Conservation (phyloP, 306 rosid genomes). For the Comarum palustre region DNA sequence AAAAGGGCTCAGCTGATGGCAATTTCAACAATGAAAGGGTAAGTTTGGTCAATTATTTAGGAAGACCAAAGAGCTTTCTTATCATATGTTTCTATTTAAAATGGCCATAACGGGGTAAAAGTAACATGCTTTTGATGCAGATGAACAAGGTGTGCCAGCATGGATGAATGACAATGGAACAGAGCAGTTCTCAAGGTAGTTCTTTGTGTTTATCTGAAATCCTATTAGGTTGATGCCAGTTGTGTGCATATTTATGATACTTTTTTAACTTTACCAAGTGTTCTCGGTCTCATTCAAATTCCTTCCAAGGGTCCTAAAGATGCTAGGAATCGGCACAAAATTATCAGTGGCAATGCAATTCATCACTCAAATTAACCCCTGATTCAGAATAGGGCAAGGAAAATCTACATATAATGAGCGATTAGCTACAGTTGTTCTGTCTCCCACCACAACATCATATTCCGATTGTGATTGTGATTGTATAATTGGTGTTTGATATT, state of each 20-base stretch:
- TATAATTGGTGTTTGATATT: too few species aligned
- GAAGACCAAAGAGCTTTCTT: background rate
- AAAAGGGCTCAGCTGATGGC: slow-evolving; percentile 37
- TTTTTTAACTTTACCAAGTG: slow-evolving; percentile 47
- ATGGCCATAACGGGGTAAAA: slow-evolving; percentile 21
- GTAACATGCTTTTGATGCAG: slow-evolving; percentile 17
- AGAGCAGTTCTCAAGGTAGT: slow-evolving; percentile 57
- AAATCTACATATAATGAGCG: too few species aligned
- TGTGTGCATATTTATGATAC: slow-evolving; percentile 26
- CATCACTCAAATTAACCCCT: too few species aligned
- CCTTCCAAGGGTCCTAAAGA: slow-evolving; percentile 33
- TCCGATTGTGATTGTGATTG: too few species aligned
- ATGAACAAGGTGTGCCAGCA: slow-evolving; percentile 39
- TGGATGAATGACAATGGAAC: slow-evolving; percentile 34
- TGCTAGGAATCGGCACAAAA: slow-evolving; percentile 13
- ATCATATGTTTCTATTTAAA: slow-evolving; percentile 5
- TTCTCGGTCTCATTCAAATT: slow-evolving; percentile 46
- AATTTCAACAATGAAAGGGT: slow-evolving; percentile 36
- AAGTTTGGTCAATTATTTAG: slow-evolving; percentile 33
- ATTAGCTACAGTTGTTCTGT: too few species aligned
- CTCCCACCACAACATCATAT: too few species aligned
- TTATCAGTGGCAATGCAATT: too few species aligned
- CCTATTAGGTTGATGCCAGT: slow-evolving; percentile 4
- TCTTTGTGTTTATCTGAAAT: background rate
- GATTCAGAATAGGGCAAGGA: too few species aligned